These are phyloP conservation scores for Pythium aquatile DNA, from an alignment of 352 stramenopile genomes.

Conservation along the genomic window DNA sequence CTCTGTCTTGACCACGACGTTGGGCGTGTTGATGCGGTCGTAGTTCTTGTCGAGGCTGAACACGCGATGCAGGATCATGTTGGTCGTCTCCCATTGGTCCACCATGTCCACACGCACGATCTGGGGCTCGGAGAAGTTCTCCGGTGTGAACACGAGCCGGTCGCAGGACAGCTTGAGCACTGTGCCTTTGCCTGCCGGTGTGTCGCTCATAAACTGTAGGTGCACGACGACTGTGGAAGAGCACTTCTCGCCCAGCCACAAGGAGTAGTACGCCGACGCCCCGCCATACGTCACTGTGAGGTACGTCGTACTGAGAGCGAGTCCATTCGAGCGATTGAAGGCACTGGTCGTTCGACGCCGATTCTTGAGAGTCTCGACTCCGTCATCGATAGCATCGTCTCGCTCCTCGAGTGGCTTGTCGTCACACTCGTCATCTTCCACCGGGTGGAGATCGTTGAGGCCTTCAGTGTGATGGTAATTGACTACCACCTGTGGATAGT, in stretches of 20 bases:
- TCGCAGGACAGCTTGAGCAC: conserved; percentile 55
- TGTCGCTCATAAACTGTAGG: conserved; percentile 50
- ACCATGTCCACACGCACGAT: conserved; percentile 59
- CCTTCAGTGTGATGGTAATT: background rate
- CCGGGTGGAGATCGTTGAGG: background rate
- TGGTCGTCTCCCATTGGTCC: conserved; percentile 45
- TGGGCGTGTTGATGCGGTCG: conserved; percentile 47
- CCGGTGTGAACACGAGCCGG: conserved; percentile 69
- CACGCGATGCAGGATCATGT: conserved; percentile 53
- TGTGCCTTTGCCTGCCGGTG: conserved; percentile 7
- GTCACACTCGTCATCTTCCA: background rate
- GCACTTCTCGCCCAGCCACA: conserved; percentile 57
- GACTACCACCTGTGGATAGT: too few species aligned
- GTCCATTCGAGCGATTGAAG: conserved; percentile 23
- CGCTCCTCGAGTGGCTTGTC: background rate
- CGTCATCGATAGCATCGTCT: background rate
- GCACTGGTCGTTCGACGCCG: conserved; percentile 18
- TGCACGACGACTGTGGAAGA: conserved; percentile 69
- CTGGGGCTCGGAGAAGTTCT: conserved; percentile 54
- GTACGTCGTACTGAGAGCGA: conserved; percentile 50
- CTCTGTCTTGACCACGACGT: conserved; percentile 49
- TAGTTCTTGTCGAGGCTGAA: conserved; percentile 71
- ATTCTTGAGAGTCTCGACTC: background rate
- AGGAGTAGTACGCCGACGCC: conserved; percentile 51
- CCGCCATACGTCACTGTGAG: conserved; percentile 59